Evolutionary conservation across 768 basidiomycete genomes (phyloP).

Genomic region (Leccinum uliginosum): DNA sequence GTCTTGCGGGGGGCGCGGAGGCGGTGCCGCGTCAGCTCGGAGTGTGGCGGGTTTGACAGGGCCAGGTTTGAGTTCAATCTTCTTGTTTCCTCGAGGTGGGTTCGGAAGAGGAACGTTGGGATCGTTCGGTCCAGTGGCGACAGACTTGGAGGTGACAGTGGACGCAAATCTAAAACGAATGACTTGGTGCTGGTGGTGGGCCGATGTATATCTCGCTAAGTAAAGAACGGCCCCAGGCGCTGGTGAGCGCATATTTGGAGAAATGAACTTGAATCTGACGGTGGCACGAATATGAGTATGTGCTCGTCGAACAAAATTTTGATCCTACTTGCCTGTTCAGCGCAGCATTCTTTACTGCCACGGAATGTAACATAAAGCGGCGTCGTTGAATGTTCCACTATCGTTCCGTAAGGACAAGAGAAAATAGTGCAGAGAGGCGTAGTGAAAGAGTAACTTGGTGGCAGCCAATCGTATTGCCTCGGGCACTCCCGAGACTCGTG

Average conservation of each 20-base stretch:
- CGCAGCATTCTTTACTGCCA: slow-evolving; percentile 35
- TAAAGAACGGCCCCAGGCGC: not conserved
- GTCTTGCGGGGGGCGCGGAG: slow-evolving; percentile 21
- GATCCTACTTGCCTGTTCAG: slow-evolving; percentile 32
- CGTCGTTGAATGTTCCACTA: slow-evolving; percentile 4
- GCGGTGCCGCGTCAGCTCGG: slow-evolving; percentile 14
- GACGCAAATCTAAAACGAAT: slow-evolving; percentile 23
- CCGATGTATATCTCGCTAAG: slow-evolving; percentile 3
- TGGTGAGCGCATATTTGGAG: not conserved
- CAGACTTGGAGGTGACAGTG: slow-evolving; percentile 26
- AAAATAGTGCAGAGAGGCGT: too few relatives aligned
- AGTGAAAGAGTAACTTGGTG: too few relatives aligned
- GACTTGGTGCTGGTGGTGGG: not conserved
- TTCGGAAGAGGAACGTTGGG: slow-evolving; percentile 25
- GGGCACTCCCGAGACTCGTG: not conserved
- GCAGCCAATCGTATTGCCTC: not conserved
- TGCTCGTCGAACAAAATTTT: not conserved
- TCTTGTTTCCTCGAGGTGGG: slow-evolving; percentile 35
- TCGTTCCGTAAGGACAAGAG: slow-evolving; percentile 6
- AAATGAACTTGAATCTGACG: slow-evolving; percentile 18
- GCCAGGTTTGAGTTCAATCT: slow-evolving; percentile 60
- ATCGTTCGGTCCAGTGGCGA: slow-evolving; percentile 12
- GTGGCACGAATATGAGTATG: slow-evolving; percentile 3
- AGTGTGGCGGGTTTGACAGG: slow-evolving; percentile 47
- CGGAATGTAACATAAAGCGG: slow-evolving; percentile 39